A percentile compares a stretch with the other conserved stretches of the same genome.
Evolutionary conservation across 805 yeast genomes (phyloP).

Genomic region (Zygotorulaspora danielsina): DNA sequence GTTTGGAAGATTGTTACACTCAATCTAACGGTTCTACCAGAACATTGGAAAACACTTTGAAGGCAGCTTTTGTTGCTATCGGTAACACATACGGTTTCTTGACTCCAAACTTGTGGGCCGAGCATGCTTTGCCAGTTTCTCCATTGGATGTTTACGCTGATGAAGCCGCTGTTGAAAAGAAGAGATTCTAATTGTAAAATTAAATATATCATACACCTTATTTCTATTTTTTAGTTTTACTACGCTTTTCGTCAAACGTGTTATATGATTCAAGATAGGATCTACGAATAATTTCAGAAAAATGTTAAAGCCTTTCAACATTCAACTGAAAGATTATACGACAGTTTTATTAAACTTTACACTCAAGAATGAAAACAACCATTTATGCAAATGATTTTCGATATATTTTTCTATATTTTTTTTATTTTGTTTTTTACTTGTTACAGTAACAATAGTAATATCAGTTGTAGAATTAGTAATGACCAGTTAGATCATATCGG

Average conservation of each 20-base stretch:
- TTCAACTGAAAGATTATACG: not conserved
- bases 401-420: conserved; percentile 13
- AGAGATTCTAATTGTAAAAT: conserved; percentile 55
- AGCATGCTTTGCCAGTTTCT: conserved; percentile 76
- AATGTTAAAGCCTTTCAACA: not conserved
- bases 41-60: conserved; percentile 99
- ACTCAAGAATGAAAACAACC: conserved; percentile 19
- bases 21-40: conserved; percentile 98
- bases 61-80: conserved; percentile 98
- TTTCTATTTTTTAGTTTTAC: conserved; percentile 3
- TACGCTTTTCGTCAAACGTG: not conserved
- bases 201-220: conserved; percentile 2
- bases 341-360: not conserved
- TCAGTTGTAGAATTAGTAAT: not conserved
- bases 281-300: not conserved
- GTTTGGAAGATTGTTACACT: conserved; percentile 99
- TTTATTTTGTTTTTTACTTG: conserved; percentile 7
- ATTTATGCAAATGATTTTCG: conserved; percentile 27
- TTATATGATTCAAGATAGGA: not conserved
- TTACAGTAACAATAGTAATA: conserved; percentile 1
- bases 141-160: conserved; percentile 95
- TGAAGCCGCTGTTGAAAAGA: conserved; percentile 70
- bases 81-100: conserved; percentile 99
- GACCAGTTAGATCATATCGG: conserved; percentile 25
- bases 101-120: conserved; percentile 98